These are phyloP conservation scores for Grigorovia transvaalensis DNA, from an alignment of 805 yeast genomes.

Conservation along the genomic window DNA sequence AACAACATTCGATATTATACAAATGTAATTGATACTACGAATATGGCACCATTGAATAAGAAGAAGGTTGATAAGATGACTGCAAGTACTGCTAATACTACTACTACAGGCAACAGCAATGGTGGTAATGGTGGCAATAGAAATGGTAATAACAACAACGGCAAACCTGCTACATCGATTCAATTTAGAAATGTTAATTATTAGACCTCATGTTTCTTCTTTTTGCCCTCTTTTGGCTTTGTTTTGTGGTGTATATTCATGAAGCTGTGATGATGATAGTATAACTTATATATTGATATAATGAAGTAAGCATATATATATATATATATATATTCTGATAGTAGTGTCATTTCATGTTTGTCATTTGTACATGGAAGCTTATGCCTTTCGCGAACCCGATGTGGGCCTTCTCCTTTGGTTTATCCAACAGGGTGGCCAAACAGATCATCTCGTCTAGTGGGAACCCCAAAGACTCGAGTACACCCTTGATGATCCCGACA, in stretches of 20 bases:
- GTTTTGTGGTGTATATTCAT: not conserved
- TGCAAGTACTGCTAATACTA: not conserved
- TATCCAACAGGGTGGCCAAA: slow-evolving; percentile 21
- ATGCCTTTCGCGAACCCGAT: slow-evolving; percentile 18
- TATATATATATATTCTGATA: not conserved
- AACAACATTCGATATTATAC: not conserved
- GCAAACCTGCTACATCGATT: not conserved
- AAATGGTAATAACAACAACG: not conserved
- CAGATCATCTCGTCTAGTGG: slow-evolving; percentile 19
- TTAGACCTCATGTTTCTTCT: not conserved
- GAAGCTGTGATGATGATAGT: too few species aligned
- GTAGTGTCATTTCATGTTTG: slow-evolving; percentile 1
- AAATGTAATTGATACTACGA: not conserved
- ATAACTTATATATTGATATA: not conserved
- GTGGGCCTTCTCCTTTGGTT: slow-evolving; percentile 13
- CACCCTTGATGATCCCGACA: slow-evolving; percentile 27
- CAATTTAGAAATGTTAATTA: not conserved
- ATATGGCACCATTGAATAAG: not conserved
- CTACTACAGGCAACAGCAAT: too few species aligned
- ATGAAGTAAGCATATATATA: not conserved
- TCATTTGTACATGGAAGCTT: slow-evolving; percentile 26
- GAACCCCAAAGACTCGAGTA: slow-evolving; percentile 23
- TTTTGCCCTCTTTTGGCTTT: not conserved
- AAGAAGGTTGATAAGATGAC: not conserved
- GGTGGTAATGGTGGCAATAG: not conserved